These are phyloP conservation scores for Hypsizygus marmoreus DNA, from an alignment of 768 basidiomycete species.

Conservation along the genomic window DNA sequence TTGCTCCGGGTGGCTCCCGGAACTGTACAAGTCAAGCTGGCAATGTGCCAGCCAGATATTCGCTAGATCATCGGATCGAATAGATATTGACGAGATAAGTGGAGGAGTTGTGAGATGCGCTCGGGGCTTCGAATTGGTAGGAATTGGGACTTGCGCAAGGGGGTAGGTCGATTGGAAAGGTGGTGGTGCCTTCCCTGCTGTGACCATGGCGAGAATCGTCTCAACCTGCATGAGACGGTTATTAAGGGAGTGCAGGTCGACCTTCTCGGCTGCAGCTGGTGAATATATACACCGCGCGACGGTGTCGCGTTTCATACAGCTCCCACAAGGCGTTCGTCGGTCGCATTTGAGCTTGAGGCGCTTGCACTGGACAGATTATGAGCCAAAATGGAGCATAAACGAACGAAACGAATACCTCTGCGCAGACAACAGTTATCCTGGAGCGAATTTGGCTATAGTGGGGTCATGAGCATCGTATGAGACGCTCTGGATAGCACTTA, in stretches of 20 bases:
- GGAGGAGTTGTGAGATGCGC: conserved; percentile 34
- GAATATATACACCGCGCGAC: conserved; percentile 75
- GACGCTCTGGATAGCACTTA: conserved; percentile 11
- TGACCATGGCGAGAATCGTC: conserved; percentile 53
- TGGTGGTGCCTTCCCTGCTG: conserved; percentile 37
- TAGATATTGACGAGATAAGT: conserved; percentile 49
- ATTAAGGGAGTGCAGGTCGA: conserved; percentile 82
- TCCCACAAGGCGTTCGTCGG: conserved; percentile 72
- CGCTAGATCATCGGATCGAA: conserved; percentile 58
- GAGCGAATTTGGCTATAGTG: conserved; percentile 68
- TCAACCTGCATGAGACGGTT: conserved; percentile 78
- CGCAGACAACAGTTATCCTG: conserved; percentile 79
- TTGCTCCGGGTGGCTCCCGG: conserved; percentile 1
- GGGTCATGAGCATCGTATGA: neutral
- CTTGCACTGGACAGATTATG: conserved; percentile 61
- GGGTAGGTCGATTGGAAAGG: conserved; percentile 41
- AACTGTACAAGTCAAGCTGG: conserved; percentile 28
- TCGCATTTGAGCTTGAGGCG: conserved; percentile 88
- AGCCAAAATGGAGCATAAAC: conserved; percentile 6
- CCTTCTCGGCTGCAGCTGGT: conserved; percentile 83
- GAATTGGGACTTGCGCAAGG: conserved; percentile 19
- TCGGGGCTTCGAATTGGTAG: conserved; percentile 27
- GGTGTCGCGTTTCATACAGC: conserved; percentile 79
- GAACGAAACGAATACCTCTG: conserved; percentile 52
- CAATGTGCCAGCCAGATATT: conserved; percentile 64